A percentile compares a stretch with the other conserved stretches of the same genome.
Conservation (phyloP, 768 basidiomycete species). For the Leccinum boreale region DNA sequence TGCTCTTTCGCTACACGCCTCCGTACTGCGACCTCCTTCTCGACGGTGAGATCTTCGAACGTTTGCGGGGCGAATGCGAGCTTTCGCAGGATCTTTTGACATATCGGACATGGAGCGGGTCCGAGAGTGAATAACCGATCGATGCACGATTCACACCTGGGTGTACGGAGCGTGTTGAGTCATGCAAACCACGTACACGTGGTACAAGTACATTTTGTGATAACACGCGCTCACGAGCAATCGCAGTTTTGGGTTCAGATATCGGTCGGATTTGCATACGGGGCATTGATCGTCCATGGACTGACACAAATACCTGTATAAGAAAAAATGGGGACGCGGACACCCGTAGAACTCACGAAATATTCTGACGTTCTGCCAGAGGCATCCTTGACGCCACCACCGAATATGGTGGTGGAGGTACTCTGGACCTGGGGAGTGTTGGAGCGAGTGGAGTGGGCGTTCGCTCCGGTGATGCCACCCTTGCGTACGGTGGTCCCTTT, state of each 20-base stretch:
- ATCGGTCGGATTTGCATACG: constrained; percentile 94
- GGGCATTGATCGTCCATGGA: constrained; percentile 95
- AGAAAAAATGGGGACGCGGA: background rate
- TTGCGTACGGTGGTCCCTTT: constrained; percentile 76
- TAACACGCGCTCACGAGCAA: constrained; percentile 95
- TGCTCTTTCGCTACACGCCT: constrained; percentile 88
- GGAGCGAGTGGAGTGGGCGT: constrained; percentile 48
- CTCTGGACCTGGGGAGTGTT: constrained; percentile 67
- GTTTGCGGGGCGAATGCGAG: constrained; percentile 95
- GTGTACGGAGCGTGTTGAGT: constrained; percentile 7
- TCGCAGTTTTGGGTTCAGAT: constrained; percentile 90
- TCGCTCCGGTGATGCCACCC: constrained; percentile 45
- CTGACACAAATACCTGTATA: constrained; percentile 33
- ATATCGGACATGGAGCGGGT: constrained; percentile 94
- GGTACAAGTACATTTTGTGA: constrained; percentile 82
- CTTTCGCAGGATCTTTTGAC: constrained; percentile 82
- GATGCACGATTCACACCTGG: constrained; percentile 98
- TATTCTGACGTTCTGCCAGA: constrained; percentile 80
- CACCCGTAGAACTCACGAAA: constrained; percentile 50
- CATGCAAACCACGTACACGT: background rate
- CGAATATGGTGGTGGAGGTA: constrained; percentile 71
- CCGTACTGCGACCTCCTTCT: constrained; percentile 91
- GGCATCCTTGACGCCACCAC: constrained; percentile 82
- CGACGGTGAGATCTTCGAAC: constrained; percentile 88
- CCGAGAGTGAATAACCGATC: constrained; percentile 94